Percentiles rank a stretch among this genome's conserved stretches.
These are phyloP conservation scores for Pseudogymnoascus sp. DNA, from an alignment of 2,329 filamentous ascomycete species.

Conservation along the genomic window DNA sequence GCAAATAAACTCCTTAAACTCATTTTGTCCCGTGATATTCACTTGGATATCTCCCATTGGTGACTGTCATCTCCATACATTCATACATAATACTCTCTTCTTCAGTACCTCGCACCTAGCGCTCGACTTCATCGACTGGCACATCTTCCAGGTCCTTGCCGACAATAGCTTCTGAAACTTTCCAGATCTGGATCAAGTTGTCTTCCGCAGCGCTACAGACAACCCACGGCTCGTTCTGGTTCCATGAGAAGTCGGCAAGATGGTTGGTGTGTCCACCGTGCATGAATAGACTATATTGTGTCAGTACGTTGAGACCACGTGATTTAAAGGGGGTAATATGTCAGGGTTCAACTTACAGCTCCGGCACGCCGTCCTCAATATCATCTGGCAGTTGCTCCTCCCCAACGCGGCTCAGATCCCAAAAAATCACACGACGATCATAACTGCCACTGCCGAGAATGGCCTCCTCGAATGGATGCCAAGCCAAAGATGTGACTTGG, in stretches of 20 bases:
- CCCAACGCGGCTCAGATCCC: constrained; percentile 87
- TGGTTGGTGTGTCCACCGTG: constrained; percentile 97
- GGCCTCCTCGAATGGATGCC: constrained; percentile 86
- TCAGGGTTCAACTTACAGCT: constrained; percentile 59
- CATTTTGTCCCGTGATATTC: constrained; percentile 3
- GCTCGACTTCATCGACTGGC: constrained; percentile 69
- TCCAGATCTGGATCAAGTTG: constrained; percentile 94
- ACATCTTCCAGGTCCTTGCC: constrained; percentile 69
- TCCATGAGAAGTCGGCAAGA: constrained; percentile 96
- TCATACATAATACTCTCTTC: neutral
- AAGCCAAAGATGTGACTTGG: constrained; percentile 83
- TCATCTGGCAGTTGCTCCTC: constrained; percentile 95
- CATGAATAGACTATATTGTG: constrained; percentile 71
- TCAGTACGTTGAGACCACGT: constrained; percentile 11
- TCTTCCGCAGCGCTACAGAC: constrained; percentile 94
- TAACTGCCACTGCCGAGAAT: constrained; percentile 89
- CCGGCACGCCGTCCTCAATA: constrained; percentile 86
- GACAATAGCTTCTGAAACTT: constrained; percentile 74
- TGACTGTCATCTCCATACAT: neutral
- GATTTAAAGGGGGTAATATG: constrained; percentile 1
- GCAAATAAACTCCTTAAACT: constrained; percentile 8
- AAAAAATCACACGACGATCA: constrained; percentile 89
- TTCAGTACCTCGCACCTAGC: constrained; percentile 28
- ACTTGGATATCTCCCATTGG: constrained; percentile 7
- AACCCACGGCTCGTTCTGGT: constrained; percentile 92